Percentiles rank a stretch among this genome's conserved stretches.
Evolutionary conservation across 2,329 filamentous ascomycete genomes (phyloP).

Genomic region (Aspergillus sojae): DNA sequence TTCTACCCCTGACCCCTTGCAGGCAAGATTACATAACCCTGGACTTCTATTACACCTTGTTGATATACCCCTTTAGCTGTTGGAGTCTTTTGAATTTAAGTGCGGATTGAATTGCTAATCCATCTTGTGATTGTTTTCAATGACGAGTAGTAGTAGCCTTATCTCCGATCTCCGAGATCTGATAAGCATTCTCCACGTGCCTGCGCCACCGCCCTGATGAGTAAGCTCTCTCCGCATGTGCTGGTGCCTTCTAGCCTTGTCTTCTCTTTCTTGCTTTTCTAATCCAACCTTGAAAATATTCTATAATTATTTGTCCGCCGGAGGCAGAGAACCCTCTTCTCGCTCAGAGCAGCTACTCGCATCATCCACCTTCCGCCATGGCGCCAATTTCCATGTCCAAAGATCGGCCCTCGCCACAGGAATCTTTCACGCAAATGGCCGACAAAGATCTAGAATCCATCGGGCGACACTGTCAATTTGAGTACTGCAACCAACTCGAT

Average conservation of each 20-base stretch:
- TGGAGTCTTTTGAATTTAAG: constrained; percentile 8
- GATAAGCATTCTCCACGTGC: constrained; percentile 13
- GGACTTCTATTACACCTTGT: constrained; percentile 2
- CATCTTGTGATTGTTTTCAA: background rate
- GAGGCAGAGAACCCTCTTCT: background rate
- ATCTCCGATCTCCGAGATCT: constrained; percentile 22
- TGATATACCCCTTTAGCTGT: constrained; percentile 19
- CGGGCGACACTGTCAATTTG: constrained; percentile 86
- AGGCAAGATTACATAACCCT: background rate
- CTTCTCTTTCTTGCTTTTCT: constrained; percentile 1
- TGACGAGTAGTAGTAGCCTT: constrained; percentile 5
- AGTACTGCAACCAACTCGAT: constrained; percentile 92
- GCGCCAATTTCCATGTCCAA: constrained; percentile 29
- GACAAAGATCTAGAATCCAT: constrained; percentile 80
- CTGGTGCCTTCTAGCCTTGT: constrained; percentile 24
- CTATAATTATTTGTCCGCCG: background rate
- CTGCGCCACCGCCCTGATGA: constrained; percentile 15
- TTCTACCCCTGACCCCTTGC: background rate
- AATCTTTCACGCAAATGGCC: constrained; percentile 45
- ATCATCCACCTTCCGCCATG: constrained; percentile 18
- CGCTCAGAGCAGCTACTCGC: background rate
- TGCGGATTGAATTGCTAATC: background rate
- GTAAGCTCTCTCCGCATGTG: constrained; percentile 28
- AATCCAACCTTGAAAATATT: background rate
- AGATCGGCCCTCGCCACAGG: constrained; percentile 18